Percentiles rank a stretch among this genome's conserved stretches.
Conservation (phyloP, 140 eudicot genomes). For the Bidens hawaiensis region DNA sequence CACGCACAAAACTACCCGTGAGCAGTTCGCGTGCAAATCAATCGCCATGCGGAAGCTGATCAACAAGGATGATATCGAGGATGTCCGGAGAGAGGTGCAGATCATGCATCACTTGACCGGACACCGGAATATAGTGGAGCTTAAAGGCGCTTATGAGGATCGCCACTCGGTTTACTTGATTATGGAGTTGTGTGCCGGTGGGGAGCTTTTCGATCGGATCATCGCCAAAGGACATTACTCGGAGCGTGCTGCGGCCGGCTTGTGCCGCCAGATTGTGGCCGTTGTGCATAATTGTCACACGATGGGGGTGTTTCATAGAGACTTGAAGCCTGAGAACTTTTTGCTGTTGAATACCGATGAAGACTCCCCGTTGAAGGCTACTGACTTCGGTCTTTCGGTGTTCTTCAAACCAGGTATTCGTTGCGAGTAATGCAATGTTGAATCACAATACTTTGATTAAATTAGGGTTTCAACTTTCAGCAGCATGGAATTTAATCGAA, state of each 20-base stretch:
- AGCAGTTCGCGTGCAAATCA: slow-evolving; percentile 83
- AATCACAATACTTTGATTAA: neutral
- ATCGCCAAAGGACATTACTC: slow-evolving; percentile 93
- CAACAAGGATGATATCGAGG: slow-evolving; percentile 73
- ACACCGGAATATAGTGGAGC: slow-evolving; percentile 78
- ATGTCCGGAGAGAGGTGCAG: slow-evolving; percentile 93
- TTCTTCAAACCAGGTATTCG: slow-evolving; percentile 76
- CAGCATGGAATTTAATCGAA: neutral
- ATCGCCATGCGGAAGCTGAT: slow-evolving; percentile 80
- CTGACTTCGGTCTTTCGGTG: slow-evolving; percentile 85
- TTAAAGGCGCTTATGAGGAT: slow-evolving; percentile 76
- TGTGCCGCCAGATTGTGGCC: slow-evolving; percentile 83
- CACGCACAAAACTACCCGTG: slow-evolving; percentile 61
- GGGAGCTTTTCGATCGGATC: slow-evolving; percentile 91
- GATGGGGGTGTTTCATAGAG: slow-evolving; percentile 95
- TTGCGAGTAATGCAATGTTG: neutral
- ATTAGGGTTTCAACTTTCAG: neutral
- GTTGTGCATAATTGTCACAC: slow-evolving; percentile 88
- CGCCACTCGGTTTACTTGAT: slow-evolving; percentile 71
- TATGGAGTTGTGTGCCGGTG: slow-evolving; percentile 94
- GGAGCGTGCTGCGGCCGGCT: slow-evolving; percentile 79
- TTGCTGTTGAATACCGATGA: slow-evolving; percentile 64
- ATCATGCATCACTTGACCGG: slow-evolving; percentile 96
- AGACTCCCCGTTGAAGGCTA: slow-evolving; percentile 84
- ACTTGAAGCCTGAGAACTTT: slow-evolving; percentile 89